Conservation (phyloP, 257 asterid species). For the Pogostemon cablin region DNA sequence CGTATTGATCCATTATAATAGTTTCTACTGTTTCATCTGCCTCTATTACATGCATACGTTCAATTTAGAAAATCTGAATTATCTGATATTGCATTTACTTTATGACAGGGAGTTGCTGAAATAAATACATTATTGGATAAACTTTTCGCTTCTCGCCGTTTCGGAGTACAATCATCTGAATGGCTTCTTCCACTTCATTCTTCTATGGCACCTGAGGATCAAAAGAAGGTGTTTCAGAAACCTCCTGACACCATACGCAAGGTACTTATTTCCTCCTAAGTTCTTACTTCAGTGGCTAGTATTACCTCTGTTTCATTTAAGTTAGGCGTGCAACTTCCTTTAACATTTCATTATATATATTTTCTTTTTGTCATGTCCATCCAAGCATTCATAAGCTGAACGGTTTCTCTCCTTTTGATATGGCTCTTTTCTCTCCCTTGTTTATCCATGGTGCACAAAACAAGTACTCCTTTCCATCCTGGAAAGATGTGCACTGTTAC, state of each 20-base stretch:
- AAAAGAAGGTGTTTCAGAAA: conserved; percentile 80
- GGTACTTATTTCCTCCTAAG: conserved; percentile 43
- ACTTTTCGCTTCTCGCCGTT: conserved; percentile 73
- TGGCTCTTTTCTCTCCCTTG: background rate
- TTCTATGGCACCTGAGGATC: conserved; percentile 92
- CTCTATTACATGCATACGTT: background rate
- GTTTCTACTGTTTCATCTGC: conserved; percentile 23
- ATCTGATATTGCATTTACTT: conserved; percentile 23
- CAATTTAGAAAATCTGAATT: background rate
- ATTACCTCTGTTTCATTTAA: conserved; percentile 23
- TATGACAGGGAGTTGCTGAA: conserved; percentile 88
- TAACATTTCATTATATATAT: conserved; percentile 11
- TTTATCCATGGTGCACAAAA: background rate
- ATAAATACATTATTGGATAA: conserved; percentile 75
- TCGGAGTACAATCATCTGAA: conserved; percentile 81
- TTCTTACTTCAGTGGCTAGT: conserved; percentile 22
- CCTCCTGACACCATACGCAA: conserved; percentile 90
- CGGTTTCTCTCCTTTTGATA: background rate
- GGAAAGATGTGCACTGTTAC: background rate
- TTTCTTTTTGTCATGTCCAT: conserved; percentile 22
- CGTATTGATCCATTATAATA: conserved; percentile 20
- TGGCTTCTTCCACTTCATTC: conserved; percentile 98
- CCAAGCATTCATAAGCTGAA: background rate
- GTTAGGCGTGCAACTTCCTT: conserved; percentile 14
- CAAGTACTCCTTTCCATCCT: background rate